Evolutionary conservation across 2,329 filamentous ascomycete genomes (phyloP).

Genomic region (Coleophoma cylindrospora): DNA sequence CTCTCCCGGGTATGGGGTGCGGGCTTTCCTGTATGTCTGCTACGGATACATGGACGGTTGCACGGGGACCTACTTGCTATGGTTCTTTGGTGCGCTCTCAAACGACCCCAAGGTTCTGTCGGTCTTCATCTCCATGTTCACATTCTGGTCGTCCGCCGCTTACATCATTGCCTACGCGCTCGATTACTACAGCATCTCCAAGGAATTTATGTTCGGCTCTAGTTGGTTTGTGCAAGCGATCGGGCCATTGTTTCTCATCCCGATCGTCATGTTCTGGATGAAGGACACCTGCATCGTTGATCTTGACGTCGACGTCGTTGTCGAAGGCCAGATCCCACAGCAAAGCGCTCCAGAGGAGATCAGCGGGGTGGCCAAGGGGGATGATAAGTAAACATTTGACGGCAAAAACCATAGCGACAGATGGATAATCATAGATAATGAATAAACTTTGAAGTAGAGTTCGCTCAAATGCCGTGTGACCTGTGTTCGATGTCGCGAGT

Average conservation of each 20-base stretch:
- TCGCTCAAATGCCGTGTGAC: no score
- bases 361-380: no score
- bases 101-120: not conserved
- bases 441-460: no score
- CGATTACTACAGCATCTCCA: constrained; percentile 8
- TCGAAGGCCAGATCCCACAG: constrained; percentile 14
- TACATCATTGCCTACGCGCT: constrained; percentile 12
- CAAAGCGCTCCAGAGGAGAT: no score
- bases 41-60: not conserved
- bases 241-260: not conserved
- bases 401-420: no score
- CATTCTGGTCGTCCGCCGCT: constrained; percentile 10
- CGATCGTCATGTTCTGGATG: not conserved
- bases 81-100: not conserved
- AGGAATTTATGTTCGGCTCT: constrained; percentile 10
- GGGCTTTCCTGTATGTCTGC: not conserved
- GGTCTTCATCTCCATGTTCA: not conserved
- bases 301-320: constrained; percentile 12
- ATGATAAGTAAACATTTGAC: no score
- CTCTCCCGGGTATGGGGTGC: not conserved
- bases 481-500: no score
- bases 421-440: no score
- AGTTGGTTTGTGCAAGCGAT: constrained; percentile 4
- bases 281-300: constrained; percentile 4
- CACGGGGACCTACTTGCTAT: not conserved